phyloP scores from a whole-genome alignment of 2,329 filamentous ascomycete species.

The Colletotrichum sp. region DNA sequence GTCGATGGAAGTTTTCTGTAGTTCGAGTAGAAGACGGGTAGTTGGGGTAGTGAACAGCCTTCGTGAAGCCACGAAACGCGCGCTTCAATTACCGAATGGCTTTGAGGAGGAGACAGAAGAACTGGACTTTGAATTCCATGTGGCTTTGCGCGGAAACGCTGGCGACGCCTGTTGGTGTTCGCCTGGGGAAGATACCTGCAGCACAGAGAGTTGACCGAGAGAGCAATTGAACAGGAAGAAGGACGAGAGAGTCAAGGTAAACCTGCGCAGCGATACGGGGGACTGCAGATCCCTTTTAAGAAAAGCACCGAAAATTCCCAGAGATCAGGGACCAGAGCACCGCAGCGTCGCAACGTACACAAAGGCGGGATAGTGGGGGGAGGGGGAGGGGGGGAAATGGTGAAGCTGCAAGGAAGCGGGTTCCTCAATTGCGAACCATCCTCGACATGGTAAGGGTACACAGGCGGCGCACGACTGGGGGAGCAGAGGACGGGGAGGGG shows the following conservation, averaged over 20 bases:
- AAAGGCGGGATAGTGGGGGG: not conserved
- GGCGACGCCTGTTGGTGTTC: not conserved
- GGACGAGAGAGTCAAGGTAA: not conserved
- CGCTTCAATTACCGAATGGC: slow-evolving; percentile 23
- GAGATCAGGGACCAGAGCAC: slow-evolving; percentile 14
- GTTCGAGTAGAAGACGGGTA: not conserved
- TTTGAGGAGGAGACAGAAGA: slow-evolving; percentile 30
- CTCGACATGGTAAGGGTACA: not conserved
- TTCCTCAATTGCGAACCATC: not conserved
- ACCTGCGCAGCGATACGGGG: not conserved
- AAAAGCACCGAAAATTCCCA: not conserved
- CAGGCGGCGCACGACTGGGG: not conserved
- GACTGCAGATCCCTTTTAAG: slow-evolving; percentile 15
- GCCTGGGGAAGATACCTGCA: not conserved
- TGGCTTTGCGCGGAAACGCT: not conserved
- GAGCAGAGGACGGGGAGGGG: not conserved
- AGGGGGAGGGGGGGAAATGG: not conserved
- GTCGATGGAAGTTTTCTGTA: not conserved
- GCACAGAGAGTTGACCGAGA: not conserved
- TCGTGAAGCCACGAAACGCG: not conserved
- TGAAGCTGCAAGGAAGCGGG: slow-evolving; percentile 14
- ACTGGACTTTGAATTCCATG: slow-evolving; percentile 30
- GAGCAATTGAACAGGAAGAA: not conserved
- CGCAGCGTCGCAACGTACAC: slow-evolving; percentile 8
- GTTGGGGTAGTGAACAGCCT: not conserved